These are phyloP conservation scores for Penicillium sp. DNA, from an alignment of 2,329 filamentous ascomycete species.

Conservation along the genomic window DNA sequence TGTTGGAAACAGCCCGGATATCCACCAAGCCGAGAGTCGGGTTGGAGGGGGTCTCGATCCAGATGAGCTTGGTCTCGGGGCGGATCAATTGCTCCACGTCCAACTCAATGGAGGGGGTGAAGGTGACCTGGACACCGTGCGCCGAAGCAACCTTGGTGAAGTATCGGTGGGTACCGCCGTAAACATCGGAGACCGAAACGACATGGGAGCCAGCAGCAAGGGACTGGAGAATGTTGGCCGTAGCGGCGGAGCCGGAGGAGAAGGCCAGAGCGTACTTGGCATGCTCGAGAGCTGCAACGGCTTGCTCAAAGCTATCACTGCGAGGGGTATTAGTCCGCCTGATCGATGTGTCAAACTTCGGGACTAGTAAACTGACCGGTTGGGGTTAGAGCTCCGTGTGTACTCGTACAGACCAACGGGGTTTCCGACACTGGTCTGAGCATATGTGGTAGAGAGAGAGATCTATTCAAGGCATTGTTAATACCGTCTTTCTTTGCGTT, in stretches of 20 bases:
- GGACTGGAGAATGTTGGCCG: slow-evolving; percentile 88
- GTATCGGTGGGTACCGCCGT: slow-evolving; percentile 96
- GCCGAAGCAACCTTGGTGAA: slow-evolving; percentile 97
- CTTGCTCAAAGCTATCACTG: slow-evolving; percentile 85
- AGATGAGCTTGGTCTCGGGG: slow-evolving; percentile 86
- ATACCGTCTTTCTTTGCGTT: slow-evolving; percentile 5
- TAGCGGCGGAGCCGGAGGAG: slow-evolving; percentile 89
- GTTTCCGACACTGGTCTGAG: slow-evolving; percentile 82
- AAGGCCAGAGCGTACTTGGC: slow-evolving; percentile 92
- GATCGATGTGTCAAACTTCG: not conserved
- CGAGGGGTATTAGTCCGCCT: slow-evolving; percentile 3
- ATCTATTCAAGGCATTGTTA: slow-evolving; percentile 52
- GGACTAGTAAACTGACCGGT: slow-evolving; percentile 52
- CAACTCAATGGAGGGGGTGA: slow-evolving; percentile 86
- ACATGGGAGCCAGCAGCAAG: slow-evolving; percentile 89
- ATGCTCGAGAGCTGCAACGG: slow-evolving; percentile 87
- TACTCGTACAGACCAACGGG: slow-evolving; percentile 92
- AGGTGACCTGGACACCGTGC: slow-evolving; percentile 91
- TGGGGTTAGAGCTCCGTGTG: slow-evolving; percentile 88
- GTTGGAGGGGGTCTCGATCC: slow-evolving; percentile 96
- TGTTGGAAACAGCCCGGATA: slow-evolving; percentile 77
- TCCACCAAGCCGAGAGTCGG: slow-evolving; percentile 91
- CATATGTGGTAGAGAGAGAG: slow-evolving; percentile 93
- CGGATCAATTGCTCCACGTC: slow-evolving; percentile 83
- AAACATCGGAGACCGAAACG: slow-evolving; percentile 94